These are phyloP conservation scores for Stipa capillata DNA, from an alignment of 176 grass and related monocot species.

Conservation along the genomic window DNA sequence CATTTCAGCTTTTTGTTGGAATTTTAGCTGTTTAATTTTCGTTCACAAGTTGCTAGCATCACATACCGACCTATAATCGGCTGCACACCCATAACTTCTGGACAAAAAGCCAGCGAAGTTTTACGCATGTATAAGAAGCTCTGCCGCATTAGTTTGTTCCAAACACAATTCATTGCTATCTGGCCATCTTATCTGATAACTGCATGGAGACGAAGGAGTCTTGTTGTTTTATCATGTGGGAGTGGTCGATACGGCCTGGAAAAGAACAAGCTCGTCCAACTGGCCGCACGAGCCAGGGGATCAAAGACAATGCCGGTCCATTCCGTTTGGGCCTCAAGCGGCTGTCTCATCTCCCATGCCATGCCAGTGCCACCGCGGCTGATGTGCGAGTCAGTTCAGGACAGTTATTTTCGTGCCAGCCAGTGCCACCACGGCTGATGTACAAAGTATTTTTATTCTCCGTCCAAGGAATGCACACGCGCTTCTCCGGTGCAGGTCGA, in stretches of 20 bases:
- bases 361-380: background rate
- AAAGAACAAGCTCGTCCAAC: background rate
- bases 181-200: too few relatives aligned
- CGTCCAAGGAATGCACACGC: too few relatives aligned
- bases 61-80: background rate
- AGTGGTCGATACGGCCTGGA: too few relatives aligned
- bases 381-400: background rate
- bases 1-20: background rate
- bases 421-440: background rate
- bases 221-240: background rate
- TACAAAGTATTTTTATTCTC: background rate
- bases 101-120: background rate
- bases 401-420: background rate
- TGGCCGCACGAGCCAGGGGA: background rate
- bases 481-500: too few relatives aligned
- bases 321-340: background rate
- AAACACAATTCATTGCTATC: background rate
- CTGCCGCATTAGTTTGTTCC: background rate
- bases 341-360: background rate
- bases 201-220: background rate
- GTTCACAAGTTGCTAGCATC: too few relatives aligned
- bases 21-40: background rate
- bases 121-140: background rate
- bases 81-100: background rate
- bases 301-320: background rate